Evolutionary conservation across 495 filamentous ascomycete species (phyloP), one percentile per base, ranked within the genome.

Genomic region (Talaromyces stipitatus): DNA sequence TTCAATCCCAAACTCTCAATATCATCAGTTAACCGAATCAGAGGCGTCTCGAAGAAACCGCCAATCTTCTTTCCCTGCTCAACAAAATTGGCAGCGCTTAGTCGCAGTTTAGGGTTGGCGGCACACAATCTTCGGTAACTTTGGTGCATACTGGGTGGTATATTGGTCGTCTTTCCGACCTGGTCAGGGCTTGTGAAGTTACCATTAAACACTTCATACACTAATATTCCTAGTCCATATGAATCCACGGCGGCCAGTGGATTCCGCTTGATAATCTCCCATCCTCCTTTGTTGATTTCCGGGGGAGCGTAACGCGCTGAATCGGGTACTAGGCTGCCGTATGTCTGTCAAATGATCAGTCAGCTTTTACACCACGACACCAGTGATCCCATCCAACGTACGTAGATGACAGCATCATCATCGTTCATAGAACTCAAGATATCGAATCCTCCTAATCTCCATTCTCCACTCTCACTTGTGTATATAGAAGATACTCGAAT

Each of bases 361-460:
- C 28, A 59, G 36, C 20, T 2, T 59, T 56, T 50, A 20, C 12
- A 3, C 9, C n/a, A 54, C 9, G 20, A 24, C 5, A 24, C 22
- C 58, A 18, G 8, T 7, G 18, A 27, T 8, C 46, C 48, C 24
- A 38, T 29, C 11, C 30, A n/a, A 74, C 86, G 59, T 63, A 92
- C 89, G 69, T 96, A 95, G 63, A 97, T 91, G 38, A 96, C 78
- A 7, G 90, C 88, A 52, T 96, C 87, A 55, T 97, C 92, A 32
- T 97, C 94, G 66, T 96, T 96, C 71, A 96, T 87, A 20, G 89
- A 95, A 71, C 92, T 97, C 33, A 97, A 68, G 9, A 95, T 80
- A 60, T 98, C 95, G 56, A 97, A 94, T 8, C 94, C 94, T 3
- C 88, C 91, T 2, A 98, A 73, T 68, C 94, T 97, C 94, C 94